Base-by-base conservation (phyloP, 768 basidiomycete genomes). In the Russula foetens region DNA sequence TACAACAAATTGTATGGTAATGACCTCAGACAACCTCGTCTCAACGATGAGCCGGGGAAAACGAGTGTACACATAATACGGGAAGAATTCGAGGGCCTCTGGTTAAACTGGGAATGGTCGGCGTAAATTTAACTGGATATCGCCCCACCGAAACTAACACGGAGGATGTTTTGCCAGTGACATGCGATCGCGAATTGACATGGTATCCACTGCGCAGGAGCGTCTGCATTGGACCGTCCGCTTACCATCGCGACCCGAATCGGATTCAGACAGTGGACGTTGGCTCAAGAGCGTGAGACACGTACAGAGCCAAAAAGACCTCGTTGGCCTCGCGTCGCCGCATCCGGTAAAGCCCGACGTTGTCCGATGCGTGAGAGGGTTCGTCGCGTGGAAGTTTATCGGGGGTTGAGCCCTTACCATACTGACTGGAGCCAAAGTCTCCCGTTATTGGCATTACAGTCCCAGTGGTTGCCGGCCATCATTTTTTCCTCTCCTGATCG, bases 81-180 rank as follows among this genome's bases (percentile, higher is more conserved):
- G 4, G 83, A 82, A 52, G 79, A 82, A 47, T 90, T 90, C 58
- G 85, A 88, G 38, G 69, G 73, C 1, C 81, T 81, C 52, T 89
- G 88, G 86, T 71, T 71, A 9, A 82, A 83, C 52, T 90, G 88
- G 88, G 77, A 83, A 71, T 79, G 76, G 88, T 90, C 50, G 69
- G 12, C 15, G 4, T 28, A n/a, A n/a, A n/a, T 51, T 47, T 64
- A 38, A 12, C 31, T 19, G 3, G 23, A 7, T 6, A 31, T 41
- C n/a, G 17, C 39, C 2, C 8, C 9, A 12, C 29, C 19, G 7
- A 33, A 21, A 41, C 55, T 57, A 24, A 59, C 35, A 12, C 35
- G 53, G 24, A 39, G 0, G 41, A 26, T 45, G 24, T 31, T 17
- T 61, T 5, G 33, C 23, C 59, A 90, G 88, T 64, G 88, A 91